Percentiles rank a stretch among this genome's conserved stretches.
phyloP scores from a whole-genome alignment of 2,329 filamentous ascomycete genomes.

The Verticillium nonalfalfae region DNA sequence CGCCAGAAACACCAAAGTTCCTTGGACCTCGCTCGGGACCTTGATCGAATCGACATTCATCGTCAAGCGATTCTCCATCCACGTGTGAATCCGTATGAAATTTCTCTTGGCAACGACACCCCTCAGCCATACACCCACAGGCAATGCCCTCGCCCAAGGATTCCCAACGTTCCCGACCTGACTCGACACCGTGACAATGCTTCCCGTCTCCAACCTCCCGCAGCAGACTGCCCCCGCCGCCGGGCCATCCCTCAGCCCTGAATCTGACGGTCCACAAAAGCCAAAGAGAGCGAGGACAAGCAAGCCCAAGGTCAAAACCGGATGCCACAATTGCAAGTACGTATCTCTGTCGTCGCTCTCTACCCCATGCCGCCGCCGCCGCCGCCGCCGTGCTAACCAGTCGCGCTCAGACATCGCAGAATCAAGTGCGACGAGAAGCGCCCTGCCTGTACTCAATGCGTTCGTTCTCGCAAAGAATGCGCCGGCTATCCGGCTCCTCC shows the following conservation, averaged over 20 bases:
- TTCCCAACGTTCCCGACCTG: background rate
- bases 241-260: background rate
- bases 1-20: background rate
- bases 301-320: conserved; percentile 59
- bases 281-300: conserved; percentile 43
- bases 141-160: conserved; percentile 1
- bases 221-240: background rate
- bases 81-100: background rate
- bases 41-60: background rate
- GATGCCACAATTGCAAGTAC: conserved; percentile 64
- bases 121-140: background rate
- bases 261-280: conserved; percentile 8
- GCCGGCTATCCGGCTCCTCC: conserved; percentile 55
- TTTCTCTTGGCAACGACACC: background rate
- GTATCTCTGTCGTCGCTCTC: conserved; percentile 19
- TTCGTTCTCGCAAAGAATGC: conserved; percentile 51
- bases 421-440: conserved; percentile 63
- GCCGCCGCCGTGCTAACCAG: conserved; percentile 11
- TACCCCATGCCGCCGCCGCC: background rate
- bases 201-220: background rate
- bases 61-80: background rate
- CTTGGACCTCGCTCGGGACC: background rate
- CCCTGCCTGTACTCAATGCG: conserved; percentile 54
- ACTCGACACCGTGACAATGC: background rate
- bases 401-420: conserved; percentile 41